Percentiles rank a stretch among this genome's conserved stretches.
phyloP scores from a whole-genome alignment of 305 asterid genomes.

The Solanum hybrid region DNA sequence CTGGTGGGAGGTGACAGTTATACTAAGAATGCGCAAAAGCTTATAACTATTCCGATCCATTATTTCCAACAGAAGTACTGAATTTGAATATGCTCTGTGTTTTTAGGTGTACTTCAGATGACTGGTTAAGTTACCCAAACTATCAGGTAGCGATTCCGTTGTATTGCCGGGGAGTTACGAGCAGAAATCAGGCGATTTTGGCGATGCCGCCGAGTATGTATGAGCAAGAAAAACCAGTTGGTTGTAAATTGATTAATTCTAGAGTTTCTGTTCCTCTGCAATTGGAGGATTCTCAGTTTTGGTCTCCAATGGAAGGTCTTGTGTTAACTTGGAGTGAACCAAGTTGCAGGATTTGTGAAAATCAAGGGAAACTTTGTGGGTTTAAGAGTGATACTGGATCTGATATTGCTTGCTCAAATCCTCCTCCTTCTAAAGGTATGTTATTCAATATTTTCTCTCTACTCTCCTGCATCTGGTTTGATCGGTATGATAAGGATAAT shows the following conservation, averaged over 20 bases:
- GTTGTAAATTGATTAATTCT: slow-evolving; percentile 25
- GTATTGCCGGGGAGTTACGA: slow-evolving; percentile 22
- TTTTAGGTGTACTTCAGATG: slow-evolving; percentile 26
- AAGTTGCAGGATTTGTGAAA: slow-evolving; percentile 38
- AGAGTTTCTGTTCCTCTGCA: slow-evolving; percentile 28
- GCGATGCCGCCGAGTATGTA: slow-evolving; percentile 17
- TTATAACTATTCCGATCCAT: background rate
- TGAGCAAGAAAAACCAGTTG: slow-evolving; percentile 11
- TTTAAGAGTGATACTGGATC: slow-evolving; percentile 20
- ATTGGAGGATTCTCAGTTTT: slow-evolving; percentile 27
- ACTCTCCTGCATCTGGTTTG: background rate
- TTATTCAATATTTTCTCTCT: background rate
- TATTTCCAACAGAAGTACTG: background rate
- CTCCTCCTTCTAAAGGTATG: slow-evolving; percentile 30
- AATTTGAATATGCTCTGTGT: background rate
- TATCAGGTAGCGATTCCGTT: slow-evolving; percentile 18
- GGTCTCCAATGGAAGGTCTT: slow-evolving; percentile 42
- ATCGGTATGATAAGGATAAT: background rate
- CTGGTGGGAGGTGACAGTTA: no score
- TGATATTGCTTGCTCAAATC: slow-evolving; percentile 31
- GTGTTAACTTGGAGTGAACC: slow-evolving; percentile 51
- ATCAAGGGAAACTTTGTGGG: slow-evolving; percentile 42
- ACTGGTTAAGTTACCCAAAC: slow-evolving; percentile 9
- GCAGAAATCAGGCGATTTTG: slow-evolving; percentile 32
- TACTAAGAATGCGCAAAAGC: no score